A percentile compares a stretch with the other conserved stretches of the same genome.
These are phyloP conservation scores for Pinus albicaulis DNA, from an alignment of 75 land plant species.

Conservation along the genomic window DNA sequence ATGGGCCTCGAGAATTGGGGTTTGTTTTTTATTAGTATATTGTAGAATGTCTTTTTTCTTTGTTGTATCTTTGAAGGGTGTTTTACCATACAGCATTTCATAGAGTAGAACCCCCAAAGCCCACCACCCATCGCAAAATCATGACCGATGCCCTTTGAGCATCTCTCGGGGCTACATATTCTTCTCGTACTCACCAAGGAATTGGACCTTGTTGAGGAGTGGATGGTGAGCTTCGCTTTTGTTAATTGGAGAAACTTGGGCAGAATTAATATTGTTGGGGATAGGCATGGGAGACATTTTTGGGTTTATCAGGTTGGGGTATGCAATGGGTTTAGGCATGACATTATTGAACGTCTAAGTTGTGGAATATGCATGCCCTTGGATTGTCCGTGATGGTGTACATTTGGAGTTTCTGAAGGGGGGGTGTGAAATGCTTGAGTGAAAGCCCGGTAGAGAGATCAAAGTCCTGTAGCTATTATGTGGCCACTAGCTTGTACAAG, in stretches of 20 bases:
- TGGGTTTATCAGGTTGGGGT: too few species aligned
- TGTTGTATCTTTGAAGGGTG: constrained; percentile 73
- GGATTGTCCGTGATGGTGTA: too few species aligned
- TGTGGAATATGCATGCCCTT: too few species aligned
- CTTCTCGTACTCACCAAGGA: constrained; percentile 85
- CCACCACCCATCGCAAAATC: constrained; percentile 84
- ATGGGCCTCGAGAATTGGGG: constrained; percentile 61
- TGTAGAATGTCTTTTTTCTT: constrained; percentile 58
- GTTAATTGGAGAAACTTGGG: too few species aligned
- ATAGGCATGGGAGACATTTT: too few species aligned
- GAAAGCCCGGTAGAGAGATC: constrained; percentile 64
- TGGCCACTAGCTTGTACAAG: constrained; percentile 69
- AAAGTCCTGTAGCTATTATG: constrained; percentile 81
- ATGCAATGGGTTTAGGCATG: too few species aligned
- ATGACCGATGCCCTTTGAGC: constrained; percentile 63
- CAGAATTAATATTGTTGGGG: too few species aligned
- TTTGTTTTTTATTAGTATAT: constrained; percentile 38
- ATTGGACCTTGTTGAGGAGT: constrained; percentile 19
- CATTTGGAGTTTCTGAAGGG: too few species aligned
- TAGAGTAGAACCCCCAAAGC: constrained; percentile 68
- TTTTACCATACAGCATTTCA: constrained; percentile 61
- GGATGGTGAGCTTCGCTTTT: too few species aligned
- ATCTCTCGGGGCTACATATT: constrained; percentile 86
- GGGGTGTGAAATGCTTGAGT: not conserved
- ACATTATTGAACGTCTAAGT: too few species aligned